Evolutionary conservation across 768 basidiomycete species (phyloP), one percentile per base, ranked within the genome.

Genomic region (Lepiota venenata): DNA sequence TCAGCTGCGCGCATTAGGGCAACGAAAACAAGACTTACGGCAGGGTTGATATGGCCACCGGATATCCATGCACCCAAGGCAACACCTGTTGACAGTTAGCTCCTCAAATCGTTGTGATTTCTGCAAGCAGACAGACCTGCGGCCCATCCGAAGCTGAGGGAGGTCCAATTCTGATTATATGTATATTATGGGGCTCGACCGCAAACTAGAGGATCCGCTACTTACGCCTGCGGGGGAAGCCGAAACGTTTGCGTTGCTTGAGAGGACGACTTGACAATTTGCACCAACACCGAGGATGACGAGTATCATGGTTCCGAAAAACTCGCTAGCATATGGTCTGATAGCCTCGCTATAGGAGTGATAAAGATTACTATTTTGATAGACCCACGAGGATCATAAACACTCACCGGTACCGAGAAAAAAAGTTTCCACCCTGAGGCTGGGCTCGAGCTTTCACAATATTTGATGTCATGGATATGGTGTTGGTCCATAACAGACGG

Each of bases 11-110:
- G 32, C 32, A 11, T 32, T 11, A 11, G 10, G 32, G 32, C 2
- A 32, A 32, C 32, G 9, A 25, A 40, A 10, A 1, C 41, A 12
- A 36, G 12, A 65, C 70, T 14, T 65, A 82, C 83, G 12, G 82
- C 80, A 16, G 84, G 83, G 60, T 85, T 85, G 56, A 85, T 75
- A 59, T 87, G 85, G 18, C 85, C 85, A 11, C 83, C 83, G 37
- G 85, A 85, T 47, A 85, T 73, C 84, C 83, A 86, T 3, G 80
- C 83, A 36, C 81, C 85, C 57, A 87, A 63, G 10, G 79, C 76
- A 4, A 77, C 66, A 25, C 81, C 79, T 57, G 27, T 25, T 11
- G 16, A 21, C 6, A n/a, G 14, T 51, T 40, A 52, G 29, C 5
- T 14, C 6, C 21, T 27, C 14, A 40, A 32, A 37, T 7, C 21